phyloP scores from a whole-genome alignment of 345 rosid genomes.

The Lepidium didymum region DNA sequence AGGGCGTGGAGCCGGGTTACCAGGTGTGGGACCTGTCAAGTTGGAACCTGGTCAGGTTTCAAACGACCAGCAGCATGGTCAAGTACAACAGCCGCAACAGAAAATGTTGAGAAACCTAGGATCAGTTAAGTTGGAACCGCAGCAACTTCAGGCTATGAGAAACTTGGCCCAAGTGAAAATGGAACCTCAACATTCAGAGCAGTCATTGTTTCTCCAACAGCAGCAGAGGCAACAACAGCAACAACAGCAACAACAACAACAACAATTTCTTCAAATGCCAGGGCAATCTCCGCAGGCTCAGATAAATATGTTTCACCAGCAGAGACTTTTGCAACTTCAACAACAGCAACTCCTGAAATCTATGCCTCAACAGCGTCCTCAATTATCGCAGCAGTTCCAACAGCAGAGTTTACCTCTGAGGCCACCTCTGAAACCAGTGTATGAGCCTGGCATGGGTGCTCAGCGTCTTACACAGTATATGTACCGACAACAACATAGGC shows the following conservation, averaged over 20 bases:
- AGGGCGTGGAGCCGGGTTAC: conserved; percentile 53
- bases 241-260: conserved; percentile 71
- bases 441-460: conserved; percentile 97
- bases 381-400: conserved; percentile 67
- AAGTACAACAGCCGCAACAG: conserved; percentile 49
- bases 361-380: conserved; percentile 79
- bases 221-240: conserved; percentile 72
- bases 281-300: conserved; percentile 85
- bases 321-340: conserved; percentile 67
- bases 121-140: conserved; percentile 71
- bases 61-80: conserved; percentile 55
- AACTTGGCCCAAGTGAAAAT: conserved; percentile 58
- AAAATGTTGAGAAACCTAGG: conserved; percentile 54
- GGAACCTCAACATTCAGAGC: conserved; percentile 80
- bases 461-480: conserved; percentile 84
- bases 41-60: conserved; percentile 67
- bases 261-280: conserved; percentile 71
- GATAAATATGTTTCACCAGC: conserved; percentile 66
- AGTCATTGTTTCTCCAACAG: conserved; percentile 68
- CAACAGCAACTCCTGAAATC: conserved; percentile 82
- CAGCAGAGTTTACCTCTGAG: conserved; percentile 72
- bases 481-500: conserved; percentile 93
- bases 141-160: conserved; percentile 59
- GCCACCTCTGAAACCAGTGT: conserved; percentile 61
- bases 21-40: conserved; percentile 72